Evolutionary conservation across 2,329 filamentous ascomycete genomes (phyloP).

Genomic region (Diaporthe sp.): DNA sequence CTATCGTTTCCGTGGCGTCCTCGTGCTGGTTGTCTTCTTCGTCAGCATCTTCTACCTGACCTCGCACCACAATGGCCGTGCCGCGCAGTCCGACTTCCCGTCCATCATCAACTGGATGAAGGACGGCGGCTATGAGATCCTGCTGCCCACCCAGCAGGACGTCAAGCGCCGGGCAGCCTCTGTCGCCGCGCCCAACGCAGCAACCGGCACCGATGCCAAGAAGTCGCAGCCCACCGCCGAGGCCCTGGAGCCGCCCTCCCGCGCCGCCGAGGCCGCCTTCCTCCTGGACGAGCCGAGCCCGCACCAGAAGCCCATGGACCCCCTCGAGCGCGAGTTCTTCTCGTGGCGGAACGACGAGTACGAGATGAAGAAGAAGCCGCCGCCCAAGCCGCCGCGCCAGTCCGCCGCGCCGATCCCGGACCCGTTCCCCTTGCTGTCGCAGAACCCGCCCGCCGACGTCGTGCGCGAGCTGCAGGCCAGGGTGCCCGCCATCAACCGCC

Average conservation of each 20-base stretch:
- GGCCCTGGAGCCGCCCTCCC: background rate
- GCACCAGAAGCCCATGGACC: conserved; percentile 41
- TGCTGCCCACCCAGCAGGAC: conserved; percentile 39
- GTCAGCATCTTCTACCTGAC: conserved; percentile 39
- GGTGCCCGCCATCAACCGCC: conserved; percentile 50
- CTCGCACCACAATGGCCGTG: conserved; percentile 24
- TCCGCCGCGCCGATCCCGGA: conserved; percentile 50
- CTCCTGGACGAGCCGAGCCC: conserved; percentile 35
- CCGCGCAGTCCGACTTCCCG: conserved; percentile 26
- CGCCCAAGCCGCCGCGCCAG: conserved; percentile 50
- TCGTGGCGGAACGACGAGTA: conserved; percentile 38
- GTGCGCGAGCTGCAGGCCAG: conserved; percentile 38
- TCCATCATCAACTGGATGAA: conserved; percentile 41
- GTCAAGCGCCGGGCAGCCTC: conserved; percentile 29
- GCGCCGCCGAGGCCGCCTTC: background rate
- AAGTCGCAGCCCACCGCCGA: conserved; percentile 10
- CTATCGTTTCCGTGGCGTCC: conserved; percentile 38
- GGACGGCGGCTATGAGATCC: conserved; percentile 40
- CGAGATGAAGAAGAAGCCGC: conserved; percentile 45
- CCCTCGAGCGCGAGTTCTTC: conserved; percentile 38
- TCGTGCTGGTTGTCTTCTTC: conserved; percentile 38
- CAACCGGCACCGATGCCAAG: conserved; percentile 18
- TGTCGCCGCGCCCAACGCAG: background rate
- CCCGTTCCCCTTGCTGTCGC: conserved; percentile 55
- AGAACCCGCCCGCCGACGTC: conserved; percentile 45